Conservation (phyloP, 1,284 basidiomycete genomes). For the Fomes fomentarius region DNA sequence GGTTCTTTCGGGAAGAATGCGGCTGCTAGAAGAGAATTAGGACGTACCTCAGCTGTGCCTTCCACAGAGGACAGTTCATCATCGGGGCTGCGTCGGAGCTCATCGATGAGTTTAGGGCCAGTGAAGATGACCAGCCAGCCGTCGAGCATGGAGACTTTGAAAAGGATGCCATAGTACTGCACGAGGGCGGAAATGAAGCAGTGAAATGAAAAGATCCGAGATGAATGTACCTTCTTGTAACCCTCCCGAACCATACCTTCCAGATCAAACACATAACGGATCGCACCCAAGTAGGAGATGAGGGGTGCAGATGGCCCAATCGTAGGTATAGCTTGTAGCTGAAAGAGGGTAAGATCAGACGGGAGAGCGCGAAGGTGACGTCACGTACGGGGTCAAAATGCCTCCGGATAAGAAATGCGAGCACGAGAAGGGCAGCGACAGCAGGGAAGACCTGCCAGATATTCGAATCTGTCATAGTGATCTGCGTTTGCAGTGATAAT, state of each 20-base stretch:
- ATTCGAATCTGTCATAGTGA: neutral
- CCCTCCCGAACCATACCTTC: constrained; percentile 34
- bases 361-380: neutral
- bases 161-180: constrained; percentile 40
- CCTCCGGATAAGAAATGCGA: constrained; percentile 8
- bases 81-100: constrained; percentile 44
- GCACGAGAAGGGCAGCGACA: constrained; percentile 7
- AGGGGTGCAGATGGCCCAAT: constrained; percentile 34
- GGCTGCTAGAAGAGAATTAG: neutral
- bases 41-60: constrained; percentile 34
- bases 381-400: constrained; percentile 15
- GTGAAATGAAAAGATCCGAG: neutral
- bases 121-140: constrained; percentile 46
- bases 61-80: constrained; percentile 42
- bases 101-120: constrained; percentile 42
- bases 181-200: neutral
- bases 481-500: neutral
- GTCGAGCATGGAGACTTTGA: constrained; percentile 44
- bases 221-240: constrained; percentile 32
- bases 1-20: neutral
- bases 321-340: constrained; percentile 33
- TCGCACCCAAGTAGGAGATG: constrained; percentile 34
- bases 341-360: too few relatives aligned
- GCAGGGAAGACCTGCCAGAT: constrained; percentile 14
- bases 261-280: constrained; percentile 25